A percentile compares a stretch with the other conserved stretches of the same genome.
Conservation (phyloP, 2,329 filamentous ascomycete genomes). For the Lasiodiplodia gonubiensis region DNA sequence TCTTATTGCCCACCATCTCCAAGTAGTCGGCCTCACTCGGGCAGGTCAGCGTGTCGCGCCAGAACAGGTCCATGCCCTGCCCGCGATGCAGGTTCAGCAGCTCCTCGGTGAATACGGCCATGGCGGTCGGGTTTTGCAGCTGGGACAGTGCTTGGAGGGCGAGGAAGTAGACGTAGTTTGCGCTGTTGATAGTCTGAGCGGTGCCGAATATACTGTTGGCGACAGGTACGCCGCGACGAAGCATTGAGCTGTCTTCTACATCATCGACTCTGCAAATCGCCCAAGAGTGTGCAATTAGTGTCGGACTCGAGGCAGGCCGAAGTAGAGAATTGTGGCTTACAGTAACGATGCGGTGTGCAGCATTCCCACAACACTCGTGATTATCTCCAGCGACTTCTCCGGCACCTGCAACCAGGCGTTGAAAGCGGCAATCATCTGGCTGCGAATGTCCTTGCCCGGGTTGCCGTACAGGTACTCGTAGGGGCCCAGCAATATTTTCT, state of each 20-base stretch:
- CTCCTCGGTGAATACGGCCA: conserved; percentile 81
- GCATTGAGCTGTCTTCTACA: conserved; percentile 79
- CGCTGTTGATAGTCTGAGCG: conserved; percentile 87
- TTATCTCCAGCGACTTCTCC: conserved; percentile 69
- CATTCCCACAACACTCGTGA: conserved; percentile 82
- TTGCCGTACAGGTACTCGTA: conserved; percentile 81
- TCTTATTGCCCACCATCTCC: conserved; percentile 94
- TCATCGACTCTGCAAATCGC: conserved; percentile 67
- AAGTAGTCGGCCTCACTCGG: conserved; percentile 88
- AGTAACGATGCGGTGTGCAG: conserved; percentile 83
- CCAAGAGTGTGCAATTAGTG: not conserved
- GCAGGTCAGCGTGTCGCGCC: conserved; percentile 83
- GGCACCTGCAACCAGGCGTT: conserved; percentile 81
- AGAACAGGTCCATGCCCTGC: conserved; percentile 91
- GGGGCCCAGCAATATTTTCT: conserved; percentile 76
- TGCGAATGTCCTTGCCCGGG: conserved; percentile 84
- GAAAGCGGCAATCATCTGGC: conserved; percentile 80
- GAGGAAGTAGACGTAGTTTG: conserved; percentile 87
- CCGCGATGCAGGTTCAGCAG: conserved; percentile 83
- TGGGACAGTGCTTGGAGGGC: conserved; percentile 76
- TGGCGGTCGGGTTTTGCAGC: conserved; percentile 67
- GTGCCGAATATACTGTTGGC: conserved; percentile 85
- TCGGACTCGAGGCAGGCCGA: not conserved
- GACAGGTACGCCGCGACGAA: conserved; percentile 80
- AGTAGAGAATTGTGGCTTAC: conserved; percentile 36